These are phyloP conservation scores for Lenzites betulinus DNA, from an alignment of 768 basidiomycete genomes.

Conservation along the genomic window DNA sequence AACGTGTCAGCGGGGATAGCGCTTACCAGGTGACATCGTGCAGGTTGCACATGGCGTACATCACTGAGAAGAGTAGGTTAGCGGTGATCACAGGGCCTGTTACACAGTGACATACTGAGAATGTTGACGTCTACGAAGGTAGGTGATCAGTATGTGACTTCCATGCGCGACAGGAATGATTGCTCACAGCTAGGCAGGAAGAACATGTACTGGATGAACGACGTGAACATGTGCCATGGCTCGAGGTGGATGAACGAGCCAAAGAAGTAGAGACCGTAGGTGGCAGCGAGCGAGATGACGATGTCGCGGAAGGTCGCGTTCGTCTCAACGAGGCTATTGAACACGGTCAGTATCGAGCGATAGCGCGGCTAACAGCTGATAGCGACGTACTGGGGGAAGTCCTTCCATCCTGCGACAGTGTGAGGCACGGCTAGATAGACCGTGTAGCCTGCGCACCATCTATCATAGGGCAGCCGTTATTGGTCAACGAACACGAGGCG, in stretches of 20 bases:
- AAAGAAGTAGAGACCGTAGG: slow-evolving; percentile 84
- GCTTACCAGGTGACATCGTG: slow-evolving; percentile 75
- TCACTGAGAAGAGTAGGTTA: slow-evolving; percentile 48
- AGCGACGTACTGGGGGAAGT: slow-evolving; percentile 61
- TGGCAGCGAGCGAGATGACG: slow-evolving; percentile 73
- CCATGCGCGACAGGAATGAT: background rate
- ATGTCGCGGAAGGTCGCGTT: slow-evolving; percentile 82
- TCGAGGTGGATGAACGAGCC: slow-evolving; percentile 88
- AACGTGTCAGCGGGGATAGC: no score
- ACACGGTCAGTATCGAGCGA: background rate
- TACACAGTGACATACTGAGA: slow-evolving; percentile 49
- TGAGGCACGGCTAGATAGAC: slow-evolving; percentile 85
- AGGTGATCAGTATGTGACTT: slow-evolving; percentile 12
- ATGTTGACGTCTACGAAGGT: slow-evolving; percentile 67
- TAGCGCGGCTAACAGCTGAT: background rate
- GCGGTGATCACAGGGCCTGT: background rate
- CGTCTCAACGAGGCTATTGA: slow-evolving; percentile 55
- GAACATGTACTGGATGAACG: slow-evolving; percentile 90
- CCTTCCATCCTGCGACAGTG: slow-evolving; percentile 70
- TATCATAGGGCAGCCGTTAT: background rate
- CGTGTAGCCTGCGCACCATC: slow-evolving; percentile 88
- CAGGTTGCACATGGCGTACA: slow-evolving; percentile 92
- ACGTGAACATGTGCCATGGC: slow-evolving; percentile 97
- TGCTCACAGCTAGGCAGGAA: slow-evolving; percentile 72
- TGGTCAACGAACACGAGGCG: no score